These are phyloP conservation scores for Pyrenula aspistea DNA, from an alignment of 495 filamentous ascomycete genomes.

Conservation along the genomic window DNA sequence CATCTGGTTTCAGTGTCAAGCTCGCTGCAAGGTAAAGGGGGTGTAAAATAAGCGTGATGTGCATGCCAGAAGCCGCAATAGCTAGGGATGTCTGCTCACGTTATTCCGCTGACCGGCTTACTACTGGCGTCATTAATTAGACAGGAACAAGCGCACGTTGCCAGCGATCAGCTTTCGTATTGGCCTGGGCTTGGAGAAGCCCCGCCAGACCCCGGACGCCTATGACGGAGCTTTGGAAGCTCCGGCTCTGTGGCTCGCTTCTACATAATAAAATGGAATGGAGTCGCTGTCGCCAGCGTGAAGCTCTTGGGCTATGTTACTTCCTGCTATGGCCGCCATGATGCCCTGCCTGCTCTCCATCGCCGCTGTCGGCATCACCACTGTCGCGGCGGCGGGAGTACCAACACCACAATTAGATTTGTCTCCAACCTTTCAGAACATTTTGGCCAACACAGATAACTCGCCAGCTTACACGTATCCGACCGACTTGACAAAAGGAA, in stretches of 20 bases:
- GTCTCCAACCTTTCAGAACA: conserved; percentile 17
- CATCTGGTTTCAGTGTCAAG: not conserved
- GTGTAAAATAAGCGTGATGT: too few species aligned
- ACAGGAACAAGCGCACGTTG: not conserved
- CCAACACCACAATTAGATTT: not conserved
- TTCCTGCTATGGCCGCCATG: not conserved
- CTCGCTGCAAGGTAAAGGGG: not conserved
- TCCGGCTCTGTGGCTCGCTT: not conserved
- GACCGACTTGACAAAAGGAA: conserved; percentile 30
- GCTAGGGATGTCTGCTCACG: too few species aligned
- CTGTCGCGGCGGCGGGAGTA: not conserved
- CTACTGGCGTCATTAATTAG: not conserved
- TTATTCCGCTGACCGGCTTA: too few species aligned
- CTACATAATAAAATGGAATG: not conserved
- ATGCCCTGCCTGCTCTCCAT: not conserved
- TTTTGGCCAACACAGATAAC: conserved; percentile 30
- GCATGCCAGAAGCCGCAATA: too few species aligned
- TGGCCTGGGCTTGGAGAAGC: too few species aligned
- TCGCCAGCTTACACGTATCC: conserved; percentile 31
- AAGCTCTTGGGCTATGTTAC: not conserved
- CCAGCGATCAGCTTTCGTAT: too few species aligned
- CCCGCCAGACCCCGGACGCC: not conserved
- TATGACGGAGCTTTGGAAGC: not conserved
- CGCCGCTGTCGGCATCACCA: not conserved
- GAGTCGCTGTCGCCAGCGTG: not conserved